A percentile compares a stretch with the other conserved stretches of the same genome.
Evolutionary conservation across 345 rosid species (phyloP).

Genomic region (Gynandropsis gynandra): DNA sequence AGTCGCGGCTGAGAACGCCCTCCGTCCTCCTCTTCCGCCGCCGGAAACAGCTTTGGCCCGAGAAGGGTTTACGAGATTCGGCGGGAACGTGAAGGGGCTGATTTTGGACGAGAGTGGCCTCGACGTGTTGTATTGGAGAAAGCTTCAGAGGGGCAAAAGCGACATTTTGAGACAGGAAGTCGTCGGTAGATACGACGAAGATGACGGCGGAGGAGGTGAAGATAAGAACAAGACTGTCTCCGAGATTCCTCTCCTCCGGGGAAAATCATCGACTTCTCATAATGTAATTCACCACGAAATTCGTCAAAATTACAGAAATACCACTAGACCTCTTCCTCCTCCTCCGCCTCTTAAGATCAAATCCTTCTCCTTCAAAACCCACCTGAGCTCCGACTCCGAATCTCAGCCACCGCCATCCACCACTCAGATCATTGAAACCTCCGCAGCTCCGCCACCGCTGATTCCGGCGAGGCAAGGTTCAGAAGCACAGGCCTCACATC

Average conservation of each 20-base stretch:
- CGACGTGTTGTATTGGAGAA: conserved; percentile 51
- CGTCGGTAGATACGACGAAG: conserved; percentile 14
- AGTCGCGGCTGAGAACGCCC: conserved; percentile 11
- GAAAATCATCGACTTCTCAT: conserved; percentile 51
- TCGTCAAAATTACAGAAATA: background rate
- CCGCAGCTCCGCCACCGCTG: conserved; percentile 21
- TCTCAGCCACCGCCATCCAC: conserved; percentile 2
- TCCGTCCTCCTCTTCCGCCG: conserved; percentile 13
- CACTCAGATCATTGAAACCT: too few relatives aligned
- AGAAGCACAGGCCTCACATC: too few relatives aligned
- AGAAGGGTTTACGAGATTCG: conserved; percentile 29
- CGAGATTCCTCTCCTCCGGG: conserved; percentile 62
- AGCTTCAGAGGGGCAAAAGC: conserved; percentile 18
- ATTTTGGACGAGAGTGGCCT: conserved; percentile 39
- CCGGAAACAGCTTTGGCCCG: conserved; percentile 18
- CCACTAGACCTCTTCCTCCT: conserved; percentile 6
- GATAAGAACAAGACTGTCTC: conserved; percentile 24
- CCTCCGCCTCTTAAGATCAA: conserved; percentile 10
- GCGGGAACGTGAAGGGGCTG: conserved; percentile 39
- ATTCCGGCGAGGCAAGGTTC: background rate
- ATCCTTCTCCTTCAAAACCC: conserved; percentile 18
- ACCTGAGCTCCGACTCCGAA: background rate
- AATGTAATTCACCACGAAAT: conserved; percentile 20
- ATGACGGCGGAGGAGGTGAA: conserved; percentile 21
- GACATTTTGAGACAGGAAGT: conserved; percentile 20